Evolutionary conservation across 805 yeast species (phyloP), one percentile per base, ranked within the genome.

Genomic region (Wickerhamiella hasegawae): DNA sequence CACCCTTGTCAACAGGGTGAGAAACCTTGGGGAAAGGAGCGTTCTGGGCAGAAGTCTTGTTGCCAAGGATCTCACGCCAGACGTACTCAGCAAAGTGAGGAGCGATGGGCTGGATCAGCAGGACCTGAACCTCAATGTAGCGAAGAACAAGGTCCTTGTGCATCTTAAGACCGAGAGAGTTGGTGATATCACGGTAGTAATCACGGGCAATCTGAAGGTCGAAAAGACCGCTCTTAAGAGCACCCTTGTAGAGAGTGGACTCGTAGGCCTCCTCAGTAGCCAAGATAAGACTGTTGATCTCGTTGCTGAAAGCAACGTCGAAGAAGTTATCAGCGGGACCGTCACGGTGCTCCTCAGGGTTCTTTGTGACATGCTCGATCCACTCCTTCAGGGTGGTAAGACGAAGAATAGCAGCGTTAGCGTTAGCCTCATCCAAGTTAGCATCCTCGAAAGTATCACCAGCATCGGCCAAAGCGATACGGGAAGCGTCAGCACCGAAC

Each of bases 381-480:
- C 98, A 90, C 59, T 85, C 97, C 57, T 82, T 87, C 58, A 87
- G 68, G 37, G 82, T 87, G 58, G 71, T 79, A 55, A 90, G 69
- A 63, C 98, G 80, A 57, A 90, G 70, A 56, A 90, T 85, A 18
- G 97, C 96, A 32, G 98, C 95, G 53, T 90, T 90, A 37, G 98
- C 98, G 53, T 76, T 85, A 41, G 83, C 64, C 63, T 90, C 98
- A 52, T 90, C 98, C 53, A 90, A 81, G 66, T 90, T 90, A 35
- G 98, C 98, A 59, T 90, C 98, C 63, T 90, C 98, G 46, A 84
- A 73, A 29, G 90, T 67, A 57, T 90, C 98, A 66, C 98, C 98
- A 35, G 96, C 95, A 65, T 90, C 98, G 31, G 97, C 98, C 45
- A 90, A 65, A 4, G 98, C 96, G 57, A 90, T 81, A 68, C 98